Evolutionary conservation across 2,329 filamentous ascomycete species (phyloP).

Genomic region (Calonectria leucothoes): DNA sequence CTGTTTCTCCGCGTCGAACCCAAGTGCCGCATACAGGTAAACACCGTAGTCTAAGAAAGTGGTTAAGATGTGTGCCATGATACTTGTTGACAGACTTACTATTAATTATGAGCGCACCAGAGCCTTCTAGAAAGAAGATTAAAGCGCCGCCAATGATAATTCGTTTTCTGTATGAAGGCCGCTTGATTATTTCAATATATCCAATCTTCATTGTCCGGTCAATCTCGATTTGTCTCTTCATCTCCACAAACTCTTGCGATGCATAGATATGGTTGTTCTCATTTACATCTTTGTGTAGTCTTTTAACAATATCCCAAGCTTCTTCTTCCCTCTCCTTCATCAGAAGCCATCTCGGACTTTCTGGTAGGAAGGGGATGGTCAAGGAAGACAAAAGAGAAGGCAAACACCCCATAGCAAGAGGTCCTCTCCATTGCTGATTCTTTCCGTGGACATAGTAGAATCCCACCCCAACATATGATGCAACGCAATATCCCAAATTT

Average conservation of each 20-base stretch:
- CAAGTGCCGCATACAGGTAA: slow-evolving; percentile 1
- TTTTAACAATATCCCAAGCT: neutral
- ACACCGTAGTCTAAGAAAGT: slow-evolving; percentile 5
- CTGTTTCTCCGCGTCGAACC: neutral
- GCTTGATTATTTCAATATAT: neutral
- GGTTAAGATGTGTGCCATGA: neutral
- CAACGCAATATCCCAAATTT: slow-evolving; percentile 11
- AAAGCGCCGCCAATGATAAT: neutral
- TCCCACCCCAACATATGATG: slow-evolving; percentile 5
- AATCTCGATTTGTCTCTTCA: neutral
- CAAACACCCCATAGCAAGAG: neutral
- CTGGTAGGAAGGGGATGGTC: slow-evolving; percentile 3
- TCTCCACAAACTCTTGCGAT: neutral
- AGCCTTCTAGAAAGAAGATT: neutral
- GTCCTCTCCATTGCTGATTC: slow-evolving; percentile 15
- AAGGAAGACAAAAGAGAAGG: neutral
- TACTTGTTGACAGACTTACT: neutral
- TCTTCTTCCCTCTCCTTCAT: neutral
- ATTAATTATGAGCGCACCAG: slow-evolving; percentile 8
- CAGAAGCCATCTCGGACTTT: slow-evolving; percentile 1
- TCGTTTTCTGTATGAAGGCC: neutral
- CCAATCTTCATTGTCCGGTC: neutral
- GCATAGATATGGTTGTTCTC: neutral
- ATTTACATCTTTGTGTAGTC: neutral
- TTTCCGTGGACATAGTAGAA: slow-evolving; percentile 9